These are phyloP conservation scores for Asterochloris erici DNA, from an alignment of 139 green algal genomes.

Conservation along the genomic window DNA sequence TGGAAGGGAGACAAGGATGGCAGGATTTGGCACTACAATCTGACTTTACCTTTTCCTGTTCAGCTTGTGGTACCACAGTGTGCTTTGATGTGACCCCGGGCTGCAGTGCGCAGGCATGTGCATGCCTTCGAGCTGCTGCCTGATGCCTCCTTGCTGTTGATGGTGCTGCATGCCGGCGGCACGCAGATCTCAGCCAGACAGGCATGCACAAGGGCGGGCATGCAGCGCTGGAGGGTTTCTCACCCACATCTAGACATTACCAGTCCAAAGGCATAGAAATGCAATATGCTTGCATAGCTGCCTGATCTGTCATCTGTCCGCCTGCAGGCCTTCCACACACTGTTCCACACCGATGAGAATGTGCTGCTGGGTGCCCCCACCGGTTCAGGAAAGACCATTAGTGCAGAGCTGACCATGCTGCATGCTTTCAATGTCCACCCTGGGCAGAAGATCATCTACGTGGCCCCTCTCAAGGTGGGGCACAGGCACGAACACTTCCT, in stretches of 20 bases:
- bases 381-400: constrained; percentile 93
- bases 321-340: constrained; percentile 89
- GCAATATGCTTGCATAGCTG: not conserved
- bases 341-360: constrained; percentile 95
- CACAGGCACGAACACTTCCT: too few relatives aligned
- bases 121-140: too few relatives aligned
- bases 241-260: not conserved
- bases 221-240: not conserved
- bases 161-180: too few relatives aligned
- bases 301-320: not conserved
- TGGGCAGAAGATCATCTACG: constrained; percentile 89
- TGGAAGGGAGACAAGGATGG: too few relatives aligned
- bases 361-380: constrained; percentile 95
- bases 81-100: too few relatives aligned
- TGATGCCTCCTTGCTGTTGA: too few relatives aligned
- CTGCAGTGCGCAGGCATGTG: too few relatives aligned
- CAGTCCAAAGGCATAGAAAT: not conserved
- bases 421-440: constrained; percentile 70
- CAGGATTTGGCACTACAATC: too few relatives aligned
- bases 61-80: too few relatives aligned
- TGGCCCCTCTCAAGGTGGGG: constrained; percentile 86
- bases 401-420: constrained; percentile 90
- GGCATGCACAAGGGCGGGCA: too few relatives aligned
- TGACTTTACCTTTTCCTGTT: too few relatives aligned
- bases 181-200: too few relatives aligned